Evolutionary conservation across 2,329 filamentous ascomycete genomes (phyloP).

Genomic region (Cordyceps tenuipes): DNA sequence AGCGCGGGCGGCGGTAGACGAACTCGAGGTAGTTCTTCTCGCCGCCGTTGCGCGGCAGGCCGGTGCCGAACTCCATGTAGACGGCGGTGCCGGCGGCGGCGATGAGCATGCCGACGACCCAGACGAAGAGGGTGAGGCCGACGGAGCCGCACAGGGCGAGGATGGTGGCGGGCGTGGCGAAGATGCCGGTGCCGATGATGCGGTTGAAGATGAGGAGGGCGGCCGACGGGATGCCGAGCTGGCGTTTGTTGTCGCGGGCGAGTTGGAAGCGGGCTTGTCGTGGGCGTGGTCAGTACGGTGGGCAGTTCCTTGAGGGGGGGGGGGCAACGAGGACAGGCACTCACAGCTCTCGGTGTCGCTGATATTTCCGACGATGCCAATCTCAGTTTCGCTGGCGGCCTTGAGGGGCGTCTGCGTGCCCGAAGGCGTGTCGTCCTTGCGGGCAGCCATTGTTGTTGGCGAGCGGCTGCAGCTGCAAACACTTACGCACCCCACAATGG

Average conservation of each 20-base stretch:
- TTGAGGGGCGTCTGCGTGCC: slow-evolving; percentile 8
- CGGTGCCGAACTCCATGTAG: slow-evolving; percentile 59
- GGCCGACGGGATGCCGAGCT: slow-evolving; percentile 48
- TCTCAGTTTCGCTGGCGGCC: neutral
- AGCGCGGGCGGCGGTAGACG: slow-evolving; percentile 51
- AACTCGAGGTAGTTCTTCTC: slow-evolving; percentile 62
- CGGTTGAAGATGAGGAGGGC: slow-evolving; percentile 56
- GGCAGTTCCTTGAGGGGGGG: neutral
- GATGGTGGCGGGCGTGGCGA: slow-evolving; percentile 53
- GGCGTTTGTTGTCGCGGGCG: slow-evolving; percentile 40
- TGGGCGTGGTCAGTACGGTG: neutral
- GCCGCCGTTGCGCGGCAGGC: slow-evolving; percentile 55
- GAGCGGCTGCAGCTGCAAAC: neutral
- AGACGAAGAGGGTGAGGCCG: slow-evolving; percentile 55
- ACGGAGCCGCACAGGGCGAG: slow-evolving; percentile 49
- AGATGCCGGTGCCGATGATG: slow-evolving; percentile 60
- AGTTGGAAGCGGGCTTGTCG: slow-evolving; percentile 25
- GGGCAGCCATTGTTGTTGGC: neutral
- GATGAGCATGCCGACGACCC: slow-evolving; percentile 54
- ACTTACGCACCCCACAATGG: neutral
- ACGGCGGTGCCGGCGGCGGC: slow-evolving; percentile 54
- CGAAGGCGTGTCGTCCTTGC: slow-evolving; percentile 5
- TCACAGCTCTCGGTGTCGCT: slow-evolving; percentile 13
- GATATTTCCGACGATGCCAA: neutral
- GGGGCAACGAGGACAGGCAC: neutral